Evolutionary conservation across 2,329 filamentous ascomycete genomes (phyloP).

Genomic region (Botrytis fragariae): DNA sequence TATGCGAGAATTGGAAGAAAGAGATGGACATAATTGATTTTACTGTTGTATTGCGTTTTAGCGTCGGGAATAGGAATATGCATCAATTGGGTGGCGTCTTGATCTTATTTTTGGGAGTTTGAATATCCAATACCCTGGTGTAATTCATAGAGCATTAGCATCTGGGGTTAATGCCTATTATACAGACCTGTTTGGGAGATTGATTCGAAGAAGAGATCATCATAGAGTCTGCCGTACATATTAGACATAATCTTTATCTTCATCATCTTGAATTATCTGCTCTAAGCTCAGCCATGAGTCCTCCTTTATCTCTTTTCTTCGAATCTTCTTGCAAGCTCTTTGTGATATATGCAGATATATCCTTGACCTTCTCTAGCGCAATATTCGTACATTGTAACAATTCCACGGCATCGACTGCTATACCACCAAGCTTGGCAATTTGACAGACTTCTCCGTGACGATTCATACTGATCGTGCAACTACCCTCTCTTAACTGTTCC

Average conservation of each 20-base stretch:
- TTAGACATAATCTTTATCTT: conserved; percentile 47
- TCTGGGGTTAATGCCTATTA: neutral
- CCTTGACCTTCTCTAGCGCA: conserved; percentile 76
- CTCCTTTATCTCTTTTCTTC: conserved; percentile 74
- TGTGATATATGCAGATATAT: conserved; percentile 72
- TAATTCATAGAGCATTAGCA: conserved; percentile 20
- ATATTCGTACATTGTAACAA: conserved; percentile 73
- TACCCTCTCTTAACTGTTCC: conserved; percentile 71
- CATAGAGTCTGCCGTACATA: conserved; percentile 20
- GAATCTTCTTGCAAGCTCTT: conserved; percentile 72
- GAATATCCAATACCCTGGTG: conserved; percentile 21
- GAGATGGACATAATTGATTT: conserved; percentile 28
- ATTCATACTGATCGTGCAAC: conserved; percentile 67
- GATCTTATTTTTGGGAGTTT: conserved; percentile 20
- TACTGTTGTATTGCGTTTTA: conserved; percentile 12
- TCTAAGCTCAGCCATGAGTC: conserved; percentile 73
- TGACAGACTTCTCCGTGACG: conserved; percentile 38
- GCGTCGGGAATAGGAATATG: conserved; percentile 5
- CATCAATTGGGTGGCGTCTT: conserved; percentile 20
- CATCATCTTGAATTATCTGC: conserved; percentile 65
- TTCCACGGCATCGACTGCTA: conserved; percentile 73
- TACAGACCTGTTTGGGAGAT: neutral
- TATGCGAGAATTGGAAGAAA: conserved; percentile 75
- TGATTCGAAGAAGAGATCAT: conserved; percentile 2
- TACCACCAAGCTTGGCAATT: conserved; percentile 83